These are phyloP conservation scores for Plantago major DNA, from an alignment of 257 asterid species.

Conservation along the genomic window DNA sequence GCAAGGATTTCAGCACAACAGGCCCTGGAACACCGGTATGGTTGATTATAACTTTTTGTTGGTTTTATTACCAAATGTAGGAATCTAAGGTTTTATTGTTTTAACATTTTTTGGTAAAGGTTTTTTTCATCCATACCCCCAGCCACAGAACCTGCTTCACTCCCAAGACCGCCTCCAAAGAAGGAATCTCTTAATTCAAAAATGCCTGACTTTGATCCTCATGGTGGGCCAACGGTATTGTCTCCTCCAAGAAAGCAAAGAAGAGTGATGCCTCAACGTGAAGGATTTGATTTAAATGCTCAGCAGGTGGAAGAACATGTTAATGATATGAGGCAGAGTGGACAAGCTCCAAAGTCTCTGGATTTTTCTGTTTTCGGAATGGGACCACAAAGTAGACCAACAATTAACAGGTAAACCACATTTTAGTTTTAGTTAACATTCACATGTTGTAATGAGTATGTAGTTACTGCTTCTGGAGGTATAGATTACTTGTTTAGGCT, in stretches of 20 bases:
- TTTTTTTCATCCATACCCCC: slow-evolving; percentile 83
- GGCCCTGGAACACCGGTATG: slow-evolving; percentile 94
- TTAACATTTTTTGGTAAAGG: slow-evolving; percentile 29
- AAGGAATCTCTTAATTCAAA: slow-evolving; percentile 52
- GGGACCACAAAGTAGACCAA: slow-evolving; percentile 84
- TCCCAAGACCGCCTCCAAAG: slow-evolving; percentile 89
- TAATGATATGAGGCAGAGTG: slow-evolving; percentile 61
- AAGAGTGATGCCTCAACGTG: slow-evolving; percentile 89
- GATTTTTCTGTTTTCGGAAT: slow-evolving; percentile 83
- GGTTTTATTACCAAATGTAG: background rate
- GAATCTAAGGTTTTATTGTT: no score
- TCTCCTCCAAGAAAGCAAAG: slow-evolving; percentile 97
- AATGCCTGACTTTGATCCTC: slow-evolving; percentile 53
- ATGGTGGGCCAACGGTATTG: slow-evolving; percentile 72
- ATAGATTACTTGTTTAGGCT: background rate
- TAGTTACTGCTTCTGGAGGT: slow-evolving; percentile 9
- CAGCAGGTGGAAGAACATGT: slow-evolving; percentile 37
- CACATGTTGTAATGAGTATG: slow-evolving; percentile 9
- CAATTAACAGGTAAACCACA: slow-evolving; percentile 71
- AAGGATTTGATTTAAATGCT: slow-evolving; percentile 61
- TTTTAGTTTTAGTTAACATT: slow-evolving; percentile 10
- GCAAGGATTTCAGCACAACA: slow-evolving; percentile 86
- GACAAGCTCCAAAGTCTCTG: slow-evolving; percentile 76
- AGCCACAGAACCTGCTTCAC: slow-evolving; percentile 87
- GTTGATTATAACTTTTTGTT: slow-evolving; percentile 6